Percentiles rank a stretch among this genome's conserved stretches.
These are phyloP conservation scores for Onygena corvina DNA, from an alignment of 2,329 filamentous ascomycete species.

Conservation along the genomic window DNA sequence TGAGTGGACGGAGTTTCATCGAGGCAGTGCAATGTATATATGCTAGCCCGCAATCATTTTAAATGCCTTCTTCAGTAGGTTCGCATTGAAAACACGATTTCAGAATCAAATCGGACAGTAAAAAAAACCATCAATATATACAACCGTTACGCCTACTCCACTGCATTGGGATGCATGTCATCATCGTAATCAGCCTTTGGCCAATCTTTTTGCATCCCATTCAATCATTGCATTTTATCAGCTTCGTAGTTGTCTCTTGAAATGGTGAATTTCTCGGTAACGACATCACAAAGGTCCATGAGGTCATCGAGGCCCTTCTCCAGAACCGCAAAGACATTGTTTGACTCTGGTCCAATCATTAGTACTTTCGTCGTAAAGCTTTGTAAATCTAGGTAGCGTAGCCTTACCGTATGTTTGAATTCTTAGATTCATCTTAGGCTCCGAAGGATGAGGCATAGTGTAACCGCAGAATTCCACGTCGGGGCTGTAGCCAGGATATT, in stretches of 20 bases:
- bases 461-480: conserved; percentile 98
- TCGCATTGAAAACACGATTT: neutral
- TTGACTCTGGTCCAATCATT: conserved; percentile 48
- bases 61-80: neutral
- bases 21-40: conserved; percentile 13
- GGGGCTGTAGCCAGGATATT: conserved; percentile 48
- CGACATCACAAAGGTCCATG: conserved; percentile 83
- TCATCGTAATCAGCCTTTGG: neutral
- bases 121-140: conserved; percentile 4
- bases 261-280: conserved; percentile 73
- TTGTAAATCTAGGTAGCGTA: neutral
- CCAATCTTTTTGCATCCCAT: neutral
- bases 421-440: conserved; percentile 89
- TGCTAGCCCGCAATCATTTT: neutral
- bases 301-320: conserved; percentile 83
- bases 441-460: conserved; percentile 91
- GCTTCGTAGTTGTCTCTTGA: conserved; percentile 51
- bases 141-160: conserved; percentile 4
- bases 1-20: neutral
- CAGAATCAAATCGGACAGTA: neutral
- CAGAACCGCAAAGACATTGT: conserved; percentile 69
- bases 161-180: neutral
- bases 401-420: conserved; percentile 88
- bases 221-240: conserved; percentile 17
- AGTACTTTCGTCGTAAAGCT: neutral